phyloP scores from a whole-genome alignment of 2,329 filamentous ascomycete genomes.

The Dichotomopilus funicola region DNA sequence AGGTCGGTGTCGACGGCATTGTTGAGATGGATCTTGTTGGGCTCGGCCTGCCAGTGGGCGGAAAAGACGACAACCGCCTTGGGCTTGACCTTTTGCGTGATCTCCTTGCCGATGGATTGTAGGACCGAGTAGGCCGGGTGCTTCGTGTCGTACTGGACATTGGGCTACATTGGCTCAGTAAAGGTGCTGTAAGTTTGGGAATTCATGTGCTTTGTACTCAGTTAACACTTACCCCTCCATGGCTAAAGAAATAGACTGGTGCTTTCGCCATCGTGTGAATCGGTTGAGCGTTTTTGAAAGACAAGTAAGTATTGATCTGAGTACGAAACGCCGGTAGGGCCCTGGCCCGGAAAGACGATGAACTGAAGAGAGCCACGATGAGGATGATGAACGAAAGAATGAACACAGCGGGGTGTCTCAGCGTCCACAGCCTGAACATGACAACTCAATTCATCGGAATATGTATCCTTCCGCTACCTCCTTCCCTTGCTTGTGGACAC shows the following conservation, averaged over 20 bases:
- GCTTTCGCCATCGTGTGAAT: slow-evolving; percentile 25
- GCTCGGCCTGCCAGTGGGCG: slow-evolving; percentile 64
- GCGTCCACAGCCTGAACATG: slow-evolving; percentile 12
- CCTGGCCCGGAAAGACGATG: slow-evolving; percentile 9
- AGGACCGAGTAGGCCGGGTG: slow-evolving; percentile 63
- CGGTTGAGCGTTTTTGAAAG: slow-evolving; percentile 5
- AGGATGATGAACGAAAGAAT: slow-evolving; percentile 13
- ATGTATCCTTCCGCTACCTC: background rate
- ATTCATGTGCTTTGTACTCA: background rate
- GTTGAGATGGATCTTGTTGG: slow-evolving; percentile 56
- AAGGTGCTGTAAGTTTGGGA: background rate
- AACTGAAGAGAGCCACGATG: slow-evolving; percentile 17
- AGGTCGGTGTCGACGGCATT: slow-evolving; percentile 56
- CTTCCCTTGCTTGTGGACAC: background rate
- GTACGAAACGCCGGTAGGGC: slow-evolving; percentile 3
- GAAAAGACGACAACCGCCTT: slow-evolving; percentile 70
- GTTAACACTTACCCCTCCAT: slow-evolving; percentile 39
- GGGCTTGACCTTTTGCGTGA: slow-evolving; percentile 63
- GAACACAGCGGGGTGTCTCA: slow-evolving; percentile 14
- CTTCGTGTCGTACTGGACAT: slow-evolving; percentile 40
- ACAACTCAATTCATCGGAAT: background rate
- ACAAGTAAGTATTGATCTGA: slow-evolving; percentile 11
- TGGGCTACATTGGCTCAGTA: slow-evolving; percentile 36
- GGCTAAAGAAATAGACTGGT: slow-evolving; percentile 45
- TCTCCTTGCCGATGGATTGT: slow-evolving; percentile 59